Conservation (phyloP, 305 asterid genomes). For the Nicotiana rustica region DNA sequence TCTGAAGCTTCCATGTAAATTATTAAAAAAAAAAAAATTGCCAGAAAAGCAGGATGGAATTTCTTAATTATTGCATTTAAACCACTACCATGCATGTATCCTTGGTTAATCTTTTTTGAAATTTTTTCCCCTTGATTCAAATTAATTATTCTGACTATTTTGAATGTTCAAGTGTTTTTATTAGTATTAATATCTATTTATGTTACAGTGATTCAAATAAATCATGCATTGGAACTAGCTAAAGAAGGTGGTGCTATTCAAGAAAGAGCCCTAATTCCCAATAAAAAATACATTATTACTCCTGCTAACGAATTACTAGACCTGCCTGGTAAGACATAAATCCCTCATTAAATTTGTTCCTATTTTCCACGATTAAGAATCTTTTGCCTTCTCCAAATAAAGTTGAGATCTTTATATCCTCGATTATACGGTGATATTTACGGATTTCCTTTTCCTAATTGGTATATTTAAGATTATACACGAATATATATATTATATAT, state of each 20-base stretch:
- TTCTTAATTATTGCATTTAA: neutral
- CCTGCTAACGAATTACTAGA: constrained; percentile 43
- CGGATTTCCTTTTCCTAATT: no score
- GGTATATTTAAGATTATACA: no score
- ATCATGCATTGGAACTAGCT: constrained; percentile 54
- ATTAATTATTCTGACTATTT: neutral
- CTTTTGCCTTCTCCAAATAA: no score
- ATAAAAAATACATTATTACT: constrained; percentile 35
- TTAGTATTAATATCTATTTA: no score
- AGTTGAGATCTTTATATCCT: no score
- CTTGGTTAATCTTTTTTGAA: neutral
- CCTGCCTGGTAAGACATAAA: constrained; percentile 30
- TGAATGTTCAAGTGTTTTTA: neutral
- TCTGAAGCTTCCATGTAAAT: neutral
- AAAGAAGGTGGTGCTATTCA: constrained; percentile 40
- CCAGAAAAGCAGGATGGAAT: neutral
- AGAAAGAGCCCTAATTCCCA: constrained; percentile 44
- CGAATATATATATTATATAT: no score
- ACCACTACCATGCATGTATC: neutral
- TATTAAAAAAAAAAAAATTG: no score
- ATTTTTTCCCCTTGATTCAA: neutral
- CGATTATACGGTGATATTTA: no score
- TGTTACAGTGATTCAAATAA: constrained; percentile 44
- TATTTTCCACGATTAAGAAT: no score
- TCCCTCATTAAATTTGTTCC: no score